Conservation (phyloP, 2,329 filamentous ascomycete species). For the Cladosporium oxysporum region DNA sequence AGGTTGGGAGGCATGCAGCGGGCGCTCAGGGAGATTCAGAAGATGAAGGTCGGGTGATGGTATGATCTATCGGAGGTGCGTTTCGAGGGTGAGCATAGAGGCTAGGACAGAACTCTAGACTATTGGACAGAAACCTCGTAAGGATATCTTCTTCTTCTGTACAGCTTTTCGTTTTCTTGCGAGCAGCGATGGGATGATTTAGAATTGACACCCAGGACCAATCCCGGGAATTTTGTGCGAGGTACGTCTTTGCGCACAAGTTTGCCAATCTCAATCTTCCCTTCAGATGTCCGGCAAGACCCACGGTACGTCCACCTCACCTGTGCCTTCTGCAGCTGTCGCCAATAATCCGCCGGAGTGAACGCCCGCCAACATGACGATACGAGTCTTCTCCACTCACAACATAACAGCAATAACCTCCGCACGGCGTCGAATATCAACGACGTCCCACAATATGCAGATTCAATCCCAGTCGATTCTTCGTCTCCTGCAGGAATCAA, state of each 20-base stretch:
- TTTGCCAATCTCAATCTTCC: not conserved
- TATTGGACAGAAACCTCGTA: not conserved
- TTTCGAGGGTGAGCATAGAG: not conserved
- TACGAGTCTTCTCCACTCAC: not conserved
- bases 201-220: not conserved
- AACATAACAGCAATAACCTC: no score
- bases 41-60: constrained; percentile 16
- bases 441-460: no score
- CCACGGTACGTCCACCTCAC: no score
- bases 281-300: no score
- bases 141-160: not conserved
- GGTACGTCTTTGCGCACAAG: not conserved
- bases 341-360: not conserved
- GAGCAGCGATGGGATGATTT: not conserved
- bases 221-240: not conserved
- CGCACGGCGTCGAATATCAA: not conserved
- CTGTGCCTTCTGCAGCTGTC: not conserved
- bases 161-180: not conserved
- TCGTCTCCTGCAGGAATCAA: not conserved
- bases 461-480: not conserved
- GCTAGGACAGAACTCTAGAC: constrained; percentile 8
- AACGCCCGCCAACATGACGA: not conserved
- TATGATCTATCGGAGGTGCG: not conserved
- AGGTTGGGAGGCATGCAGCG: constrained; percentile 78
- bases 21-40: constrained; percentile 63